Evolutionary conservation across 306 rosid genomes (phyloP), one percentile per base, ranked within the genome.

Genomic region (Acmispon strigosus): DNA sequence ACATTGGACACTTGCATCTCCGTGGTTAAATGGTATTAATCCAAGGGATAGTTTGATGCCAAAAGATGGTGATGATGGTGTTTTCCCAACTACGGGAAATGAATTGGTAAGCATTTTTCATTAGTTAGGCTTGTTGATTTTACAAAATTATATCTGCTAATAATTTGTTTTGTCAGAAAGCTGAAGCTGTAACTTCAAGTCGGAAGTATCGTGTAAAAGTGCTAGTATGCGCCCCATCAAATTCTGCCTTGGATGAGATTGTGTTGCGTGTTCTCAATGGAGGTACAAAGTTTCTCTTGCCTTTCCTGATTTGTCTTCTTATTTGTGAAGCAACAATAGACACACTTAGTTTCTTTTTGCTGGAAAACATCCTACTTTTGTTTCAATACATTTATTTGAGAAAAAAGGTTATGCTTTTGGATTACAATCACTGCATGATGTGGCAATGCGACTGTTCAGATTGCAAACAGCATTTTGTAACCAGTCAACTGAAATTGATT

Each of bases 201-300:
- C 94, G 98, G 17, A 93, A 88, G 77, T 90, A 93, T 78, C 97
- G 92, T 42, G 93, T 93, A 52, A 84, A 92, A 44, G 96, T 90
- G 56, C 86, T 93, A 65, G 98, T 93, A 20, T 93, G 97, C 7
- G 98, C 98, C 58, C 97, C 96, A 62, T 93, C 97, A 66, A 93
- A 93, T 75, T 93, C 98, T 70, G 98, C 98, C 18, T 89, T 93
- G 3, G 98, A 93, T 76, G 98, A 93, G 86, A 93, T 93, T 84
- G 96, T 90, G 56, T 70, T 90, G 86, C 96, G 98, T 39, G 94
- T 93, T 81, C 79, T 84, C 51, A 85, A 80, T 78, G 86, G 85
- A 51, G 97, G 98, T 93, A 86, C 22, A 36, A 24, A 51, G 57
- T 83, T 75, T 56, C 37, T 68, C 55, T 49, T 75, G 62, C 49